Evolutionary conservation across 495 filamentous ascomycete genomes (phyloP).

Genomic region (Penicillium chermesinum): DNA sequence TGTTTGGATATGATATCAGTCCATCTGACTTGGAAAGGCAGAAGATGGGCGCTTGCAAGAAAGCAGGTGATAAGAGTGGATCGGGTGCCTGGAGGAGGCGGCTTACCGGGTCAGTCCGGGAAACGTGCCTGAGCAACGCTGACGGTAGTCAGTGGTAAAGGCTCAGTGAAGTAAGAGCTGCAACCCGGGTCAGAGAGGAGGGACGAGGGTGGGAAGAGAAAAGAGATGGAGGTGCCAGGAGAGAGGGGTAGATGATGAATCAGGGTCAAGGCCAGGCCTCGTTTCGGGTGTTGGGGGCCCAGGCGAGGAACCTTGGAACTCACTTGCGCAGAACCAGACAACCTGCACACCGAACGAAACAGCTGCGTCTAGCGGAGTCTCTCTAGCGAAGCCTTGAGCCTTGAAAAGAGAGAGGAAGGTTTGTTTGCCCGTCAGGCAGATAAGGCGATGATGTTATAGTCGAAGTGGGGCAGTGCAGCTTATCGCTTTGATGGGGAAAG

Average conservation of each 20-base stretch:
- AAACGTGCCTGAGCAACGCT: no score
- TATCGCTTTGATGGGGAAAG: slow-evolving; percentile 2
- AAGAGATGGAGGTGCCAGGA: slow-evolving; percentile 11
- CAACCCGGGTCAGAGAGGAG: slow-evolving; percentile 7
- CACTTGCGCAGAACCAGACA: slow-evolving; percentile 1
- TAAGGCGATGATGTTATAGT: slow-evolving; percentile 8
- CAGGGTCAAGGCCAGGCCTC: slow-evolving; percentile 19
- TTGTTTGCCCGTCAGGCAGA: slow-evolving; percentile 3
- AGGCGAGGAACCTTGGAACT: not conserved
- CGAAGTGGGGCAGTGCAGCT: slow-evolving; percentile 4
- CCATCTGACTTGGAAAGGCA: no score
- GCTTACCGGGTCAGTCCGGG: no score
- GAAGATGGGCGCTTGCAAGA: no score
- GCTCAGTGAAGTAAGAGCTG: no score
- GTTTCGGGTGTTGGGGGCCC: not conserved
- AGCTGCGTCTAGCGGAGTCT: not conserved
- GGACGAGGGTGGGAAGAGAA: slow-evolving; percentile 8
- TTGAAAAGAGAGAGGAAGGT: not conserved
- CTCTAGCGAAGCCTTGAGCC: no score
- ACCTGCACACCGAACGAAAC: not conserved
- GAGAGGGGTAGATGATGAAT: slow-evolving; percentile 29
- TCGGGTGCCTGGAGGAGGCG: no score
- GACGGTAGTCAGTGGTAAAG: no score
- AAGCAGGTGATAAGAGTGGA: no score
- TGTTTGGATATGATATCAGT: no score